phyloP scores from a whole-genome alignment of 148 eudicot species.

The Chenopodium quinoa region DNA sequence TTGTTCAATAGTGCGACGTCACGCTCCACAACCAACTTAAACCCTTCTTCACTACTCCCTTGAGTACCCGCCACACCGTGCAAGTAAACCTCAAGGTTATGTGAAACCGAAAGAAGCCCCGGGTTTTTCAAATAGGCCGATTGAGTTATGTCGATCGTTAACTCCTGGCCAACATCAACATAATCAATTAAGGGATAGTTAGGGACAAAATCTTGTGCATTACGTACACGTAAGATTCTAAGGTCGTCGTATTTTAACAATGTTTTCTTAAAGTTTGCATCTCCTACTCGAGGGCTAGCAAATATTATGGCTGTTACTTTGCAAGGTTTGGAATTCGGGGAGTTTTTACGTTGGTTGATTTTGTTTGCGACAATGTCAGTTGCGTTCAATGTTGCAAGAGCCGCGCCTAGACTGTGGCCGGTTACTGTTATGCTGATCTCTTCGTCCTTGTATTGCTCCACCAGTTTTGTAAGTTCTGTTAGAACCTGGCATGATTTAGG shows the following conservation, averaged over 20 bases:
- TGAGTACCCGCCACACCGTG: conserved; percentile 78
- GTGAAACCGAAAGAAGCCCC: conserved; percentile 41
- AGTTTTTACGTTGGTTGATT: conserved; percentile 10
- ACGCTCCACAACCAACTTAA: conserved; percentile 50
- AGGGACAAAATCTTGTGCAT: conserved; percentile 54
- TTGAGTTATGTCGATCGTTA: conserved; percentile 43
- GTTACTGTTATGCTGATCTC: conserved; percentile 54
- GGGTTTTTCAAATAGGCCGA: conserved; percentile 58
- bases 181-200: conserved; percentile 54
- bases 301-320: conserved; percentile 27
- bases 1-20: conserved; percentile 68
- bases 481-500: conserved; percentile 33
- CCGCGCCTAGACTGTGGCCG: conserved; percentile 65
- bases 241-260: conserved; percentile 26
- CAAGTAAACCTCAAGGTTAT: conserved; percentile 65
- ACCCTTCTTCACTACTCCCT: conserved; percentile 36
- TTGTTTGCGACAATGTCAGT: conserved; percentile 31
- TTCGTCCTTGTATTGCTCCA: conserved; percentile 50
- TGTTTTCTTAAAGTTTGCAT: conserved; percentile 39
- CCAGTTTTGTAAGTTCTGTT: conserved; percentile 34
- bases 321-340: conserved; percentile 14
- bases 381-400: conserved; percentile 54
- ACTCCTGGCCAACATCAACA: conserved; percentile 53
- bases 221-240: conserved; percentile 40
- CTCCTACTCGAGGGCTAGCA: conserved; percentile 70